Conservation (phyloP, 306 rosid genomes). For the Chamaecrista fasciculata region DNA sequence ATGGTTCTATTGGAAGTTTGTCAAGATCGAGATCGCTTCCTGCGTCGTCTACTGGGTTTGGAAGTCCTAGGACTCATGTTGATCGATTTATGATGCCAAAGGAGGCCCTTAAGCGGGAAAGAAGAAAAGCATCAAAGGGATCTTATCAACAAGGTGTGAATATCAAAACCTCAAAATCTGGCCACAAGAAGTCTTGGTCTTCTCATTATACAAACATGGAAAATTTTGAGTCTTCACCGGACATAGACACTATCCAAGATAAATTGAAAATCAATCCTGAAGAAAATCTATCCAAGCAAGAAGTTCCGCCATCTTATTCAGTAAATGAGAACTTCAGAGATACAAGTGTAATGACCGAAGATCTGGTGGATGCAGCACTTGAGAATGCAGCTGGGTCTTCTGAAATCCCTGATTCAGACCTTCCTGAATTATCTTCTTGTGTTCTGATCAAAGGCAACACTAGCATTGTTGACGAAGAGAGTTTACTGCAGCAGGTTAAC, state of each 20-base stretch:
- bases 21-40: constrained; percentile 90
- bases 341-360: constrained; percentile 35
- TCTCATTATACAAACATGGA: constrained; percentile 47
- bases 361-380: constrained; percentile 26
- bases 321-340: constrained; percentile 29
- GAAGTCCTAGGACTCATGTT: constrained; percentile 54
- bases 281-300: constrained; percentile 40
- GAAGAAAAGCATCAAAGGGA: constrained; percentile 40
- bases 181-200: constrained; percentile 53
- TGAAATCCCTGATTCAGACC: constrained; percentile 38
- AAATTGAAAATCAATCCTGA: constrained; percentile 34
- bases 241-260: constrained; percentile 37
- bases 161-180: constrained; percentile 48
- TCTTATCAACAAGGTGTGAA: constrained; percentile 38
- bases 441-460: constrained; percentile 25
- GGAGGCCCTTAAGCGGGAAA: constrained; percentile 52
- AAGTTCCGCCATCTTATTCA: constrained; percentile 33
- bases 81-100: constrained; percentile 51
- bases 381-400: constrained; percentile 30
- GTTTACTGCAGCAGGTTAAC: constrained; percentile 52
- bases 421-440: constrained; percentile 41
- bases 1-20: constrained; percentile 51
- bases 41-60: constrained; percentile 64
- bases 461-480: constrained; percentile 35
- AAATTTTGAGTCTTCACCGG: constrained; percentile 40